Base-by-base conservation (phyloP, 306 rosid species). In the Lablab purpureus region DNA sequence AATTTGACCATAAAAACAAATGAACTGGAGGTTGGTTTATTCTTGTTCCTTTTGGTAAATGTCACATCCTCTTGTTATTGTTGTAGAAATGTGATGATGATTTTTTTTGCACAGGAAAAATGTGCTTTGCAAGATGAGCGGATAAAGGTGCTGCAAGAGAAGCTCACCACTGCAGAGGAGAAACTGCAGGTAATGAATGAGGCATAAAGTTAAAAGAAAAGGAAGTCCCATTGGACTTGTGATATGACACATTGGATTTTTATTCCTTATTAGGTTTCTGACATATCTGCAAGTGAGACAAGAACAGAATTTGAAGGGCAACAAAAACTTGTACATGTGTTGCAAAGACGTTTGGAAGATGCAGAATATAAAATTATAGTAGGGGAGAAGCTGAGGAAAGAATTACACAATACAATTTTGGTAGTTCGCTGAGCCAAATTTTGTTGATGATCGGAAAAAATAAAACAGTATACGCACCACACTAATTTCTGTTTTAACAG, bases 381-480 rank as follows among this genome's bases (percentile, higher is more conserved):
- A 85, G 99, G 96, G 45, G 99, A 95, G 84, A 87, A 80, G 87
- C 88, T 95, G 59, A 86, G 99, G 40, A 95, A 95, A 83, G 90
- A 87, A 79, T 85, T 95, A 67, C 99, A 95, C 74, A 95, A 95
- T 76, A 93, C 97, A 55, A 95, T 93, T 59, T 88, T 95, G 97
- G 99, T 95, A 93, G 85, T 59, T 56, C 70, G 66, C 68, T 41
- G 8, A 67, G 43, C 74, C 64, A 50, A 23, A 58, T 21, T 49
- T 86, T 56, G 51, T 59, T 50, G 45, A 28, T 77, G 36, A n/a
- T 63, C 10, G 40, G 6, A 34, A 45, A 67, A 43, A n/a, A 13
- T 37, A 21, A 50, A 34, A 41, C 28, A 47, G 47, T 21, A 27
- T 59, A 14, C 41, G 23, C 51, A 63, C 37, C 67, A 40, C 52